Percentiles rank a stretch among this genome's conserved stretches.
These are phyloP conservation scores for Trichoderma sp. DNA, from an alignment of 2,329 filamentous ascomycete genomes.

Conservation along the genomic window DNA sequence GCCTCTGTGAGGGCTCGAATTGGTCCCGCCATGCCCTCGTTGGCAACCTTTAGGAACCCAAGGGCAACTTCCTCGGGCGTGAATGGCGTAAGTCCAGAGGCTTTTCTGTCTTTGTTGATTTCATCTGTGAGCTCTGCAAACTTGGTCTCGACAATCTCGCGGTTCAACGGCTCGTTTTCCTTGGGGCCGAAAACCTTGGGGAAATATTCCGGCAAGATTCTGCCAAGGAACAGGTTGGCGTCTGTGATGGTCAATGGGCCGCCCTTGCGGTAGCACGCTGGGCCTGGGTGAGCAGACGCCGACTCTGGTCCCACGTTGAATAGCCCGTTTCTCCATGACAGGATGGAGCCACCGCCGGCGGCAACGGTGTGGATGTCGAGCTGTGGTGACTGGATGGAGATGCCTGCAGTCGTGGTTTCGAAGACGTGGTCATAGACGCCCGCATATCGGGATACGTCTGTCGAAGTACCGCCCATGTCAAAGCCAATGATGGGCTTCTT, in stretches of 20 bases:
- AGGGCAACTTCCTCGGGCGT: conserved; percentile 41
- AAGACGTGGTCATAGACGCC: conserved; percentile 54
- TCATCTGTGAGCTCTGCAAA: conserved; percentile 45
- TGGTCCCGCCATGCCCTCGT: conserved; percentile 41
- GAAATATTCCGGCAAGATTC: conserved; percentile 63
- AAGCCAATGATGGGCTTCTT: conserved; percentile 74
- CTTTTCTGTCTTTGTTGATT: conserved; percentile 43
- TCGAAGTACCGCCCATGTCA: conserved; percentile 72
- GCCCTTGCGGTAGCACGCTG: conserved; percentile 72
- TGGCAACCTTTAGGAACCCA: conserved; percentile 42
- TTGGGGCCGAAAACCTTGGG: conserved; percentile 57
- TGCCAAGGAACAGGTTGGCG: conserved; percentile 68
- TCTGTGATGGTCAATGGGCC: conserved; percentile 73
- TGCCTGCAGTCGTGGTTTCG: conserved; percentile 75
- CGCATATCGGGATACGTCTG: conserved; percentile 70
- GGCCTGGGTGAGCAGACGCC: conserved; percentile 69
- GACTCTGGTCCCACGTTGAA: conserved; percentile 75
- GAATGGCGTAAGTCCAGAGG: conserved; percentile 32
- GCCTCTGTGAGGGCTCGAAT: conserved; percentile 42
- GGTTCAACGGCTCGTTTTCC: conserved; percentile 39
- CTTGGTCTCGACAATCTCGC: conserved; percentile 42
- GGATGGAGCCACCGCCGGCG: conserved; percentile 69
- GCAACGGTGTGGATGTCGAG: conserved; percentile 82
- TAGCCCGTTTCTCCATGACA: conserved; percentile 71
- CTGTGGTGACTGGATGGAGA: conserved; percentile 77